Evolutionary conservation across 139 green algal genomes (phyloP).

Genomic region (Coccomyxa sp.): DNA sequence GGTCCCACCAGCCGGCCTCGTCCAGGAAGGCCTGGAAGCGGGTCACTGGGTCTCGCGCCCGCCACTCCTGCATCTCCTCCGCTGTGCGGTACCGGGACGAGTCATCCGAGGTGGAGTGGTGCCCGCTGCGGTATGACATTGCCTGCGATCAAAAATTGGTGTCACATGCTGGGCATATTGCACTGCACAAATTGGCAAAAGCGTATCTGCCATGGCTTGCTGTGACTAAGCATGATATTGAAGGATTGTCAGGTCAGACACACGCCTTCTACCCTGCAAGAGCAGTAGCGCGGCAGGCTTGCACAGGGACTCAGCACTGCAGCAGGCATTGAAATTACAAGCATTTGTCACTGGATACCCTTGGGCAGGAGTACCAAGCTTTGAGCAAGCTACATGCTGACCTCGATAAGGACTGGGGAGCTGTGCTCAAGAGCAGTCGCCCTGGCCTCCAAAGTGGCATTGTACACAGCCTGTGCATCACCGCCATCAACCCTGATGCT

Average conservation of each 20-base stretch:
- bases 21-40: conserved; percentile 70
- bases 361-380: too few species aligned
- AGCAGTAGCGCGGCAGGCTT: too few species aligned
- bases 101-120: conserved; percentile 92
- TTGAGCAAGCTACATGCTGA: not conserved
- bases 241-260: too few species aligned
- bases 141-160: conserved; percentile 32
- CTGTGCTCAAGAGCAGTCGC: conserved; percentile 31
- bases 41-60: conserved; percentile 71
- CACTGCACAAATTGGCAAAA: too few species aligned
- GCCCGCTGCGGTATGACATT: conserved; percentile 86
- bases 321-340: too few species aligned
- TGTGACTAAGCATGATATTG: too few species aligned
- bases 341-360: too few species aligned
- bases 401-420: conserved; percentile 73
- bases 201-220: too few species aligned
- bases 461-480: conserved; percentile 81
- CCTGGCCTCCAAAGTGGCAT: conserved; percentile 56
- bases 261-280: too few species aligned
- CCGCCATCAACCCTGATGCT: conserved; percentile 85
- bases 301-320: not conserved
- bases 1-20: conserved; percentile 63
- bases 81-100: conserved; percentile 73
- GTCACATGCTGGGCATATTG: too few species aligned
- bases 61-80: conserved; percentile 76